These are phyloP conservation scores for Cunninghamia lanceolata DNA, from an alignment of 75 land plant genomes.

Conservation along the genomic window DNA sequence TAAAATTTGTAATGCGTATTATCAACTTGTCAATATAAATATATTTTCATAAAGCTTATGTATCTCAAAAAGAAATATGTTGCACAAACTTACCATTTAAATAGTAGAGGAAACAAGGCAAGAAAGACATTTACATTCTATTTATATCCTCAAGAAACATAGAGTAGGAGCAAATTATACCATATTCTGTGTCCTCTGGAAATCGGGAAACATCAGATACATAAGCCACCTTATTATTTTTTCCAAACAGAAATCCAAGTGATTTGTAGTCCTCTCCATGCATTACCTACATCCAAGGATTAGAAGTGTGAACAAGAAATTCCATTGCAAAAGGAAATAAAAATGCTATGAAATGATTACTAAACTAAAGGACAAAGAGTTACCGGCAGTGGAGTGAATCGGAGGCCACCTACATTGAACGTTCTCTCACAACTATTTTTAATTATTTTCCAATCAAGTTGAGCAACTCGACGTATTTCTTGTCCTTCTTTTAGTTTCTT, in stretches of 20 bases:
- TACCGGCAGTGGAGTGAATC: conserved; percentile 91
- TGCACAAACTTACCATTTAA: neutral
- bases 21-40: neutral
- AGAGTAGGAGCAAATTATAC: conserved; percentile 22
- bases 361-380: neutral
- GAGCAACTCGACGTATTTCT: conserved; percentile 94
- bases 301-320: neutral
- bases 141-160: conserved; percentile 11
- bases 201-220: conserved; percentile 97
- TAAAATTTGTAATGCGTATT: neutral
- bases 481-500: conserved; percentile 82
- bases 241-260: conserved; percentile 94
- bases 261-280: conserved; percentile 96
- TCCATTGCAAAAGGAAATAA: neutral
- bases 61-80: too few species aligned
- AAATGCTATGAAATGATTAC: neutral
- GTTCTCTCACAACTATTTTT: conserved; percentile 52
- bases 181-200: conserved; percentile 62
- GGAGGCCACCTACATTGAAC: conserved; percentile 70
- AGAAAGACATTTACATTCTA: neutral
- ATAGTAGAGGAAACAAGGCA: neutral
- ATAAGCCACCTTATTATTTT: conserved; percentile 76
- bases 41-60: neutral
- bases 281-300: conserved; percentile 64
- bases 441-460: conserved; percentile 86